Evolutionary conservation across 192 early-diverging fungal species (phyloP).

Genomic region (Coemansia sp.): DNA sequence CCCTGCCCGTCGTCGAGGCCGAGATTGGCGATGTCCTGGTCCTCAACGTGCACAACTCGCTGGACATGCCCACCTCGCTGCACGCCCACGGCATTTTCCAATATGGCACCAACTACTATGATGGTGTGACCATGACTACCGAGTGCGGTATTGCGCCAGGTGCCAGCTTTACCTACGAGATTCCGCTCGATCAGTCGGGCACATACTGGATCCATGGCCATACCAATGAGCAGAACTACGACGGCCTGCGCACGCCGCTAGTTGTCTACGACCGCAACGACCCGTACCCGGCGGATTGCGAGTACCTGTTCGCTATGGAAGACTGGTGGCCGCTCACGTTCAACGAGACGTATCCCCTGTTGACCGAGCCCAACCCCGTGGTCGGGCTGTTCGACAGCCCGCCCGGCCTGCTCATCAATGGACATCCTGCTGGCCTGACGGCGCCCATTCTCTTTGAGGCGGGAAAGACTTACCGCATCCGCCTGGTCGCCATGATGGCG

Average conservation of each 20-base stretch:
- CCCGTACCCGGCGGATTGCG: conserved; percentile 56
- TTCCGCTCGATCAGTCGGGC: conserved; percentile 59
- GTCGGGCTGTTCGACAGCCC: conserved; percentile 48
- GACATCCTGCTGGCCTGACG: conserved; percentile 23
- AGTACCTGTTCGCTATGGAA: conserved; percentile 56
- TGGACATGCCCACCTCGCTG: conserved; percentile 57
- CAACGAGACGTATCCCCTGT: conserved; percentile 42
- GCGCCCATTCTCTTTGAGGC: conserved; percentile 55
- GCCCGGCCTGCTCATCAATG: conserved; percentile 62
- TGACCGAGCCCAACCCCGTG: conserved; percentile 49
- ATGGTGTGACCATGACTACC: conserved; percentile 61
- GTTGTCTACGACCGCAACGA: conserved; percentile 56
- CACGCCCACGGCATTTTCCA: conserved; percentile 75
- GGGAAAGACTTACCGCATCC: conserved; percentile 74
- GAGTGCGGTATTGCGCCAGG: conserved; percentile 70
- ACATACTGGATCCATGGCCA: conserved; percentile 84
- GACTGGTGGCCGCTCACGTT: conserved; percentile 63
- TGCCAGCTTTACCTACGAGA: conserved; percentile 61
- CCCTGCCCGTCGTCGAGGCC: conserved; percentile 23
- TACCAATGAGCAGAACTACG: conserved; percentile 64
- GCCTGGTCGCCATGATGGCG: conserved; percentile 70
- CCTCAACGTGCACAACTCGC: conserved; percentile 50
- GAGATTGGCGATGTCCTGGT: conserved; percentile 20
- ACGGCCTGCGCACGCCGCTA: conserved; percentile 68
- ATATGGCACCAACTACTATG: conserved; percentile 58